Conservation (phyloP, 768 basidiomycete genomes). For the Bullera alba region DNA sequence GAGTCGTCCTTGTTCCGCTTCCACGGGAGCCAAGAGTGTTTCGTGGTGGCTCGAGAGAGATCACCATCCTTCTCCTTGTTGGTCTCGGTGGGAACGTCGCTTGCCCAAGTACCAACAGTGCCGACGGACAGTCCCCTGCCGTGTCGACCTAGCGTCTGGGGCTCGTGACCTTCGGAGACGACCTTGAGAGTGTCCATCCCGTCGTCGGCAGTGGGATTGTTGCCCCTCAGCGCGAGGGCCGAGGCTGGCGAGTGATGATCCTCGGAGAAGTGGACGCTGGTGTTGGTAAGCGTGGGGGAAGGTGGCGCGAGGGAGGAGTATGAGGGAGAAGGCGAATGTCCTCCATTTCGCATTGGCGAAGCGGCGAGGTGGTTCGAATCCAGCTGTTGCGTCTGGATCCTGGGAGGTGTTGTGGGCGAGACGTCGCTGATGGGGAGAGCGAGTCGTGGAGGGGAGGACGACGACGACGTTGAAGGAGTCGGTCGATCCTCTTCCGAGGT, state of each 20-base stretch:
- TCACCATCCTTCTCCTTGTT: conserved; percentile 5
- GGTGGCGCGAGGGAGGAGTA: conserved; percentile 27
- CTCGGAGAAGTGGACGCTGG: conserved; percentile 35
- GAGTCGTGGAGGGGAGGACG: conserved; percentile 1
- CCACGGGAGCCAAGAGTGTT: conserved; percentile 2
- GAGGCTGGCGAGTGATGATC: conserved; percentile 21
- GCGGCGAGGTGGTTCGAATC: conserved; percentile 22
- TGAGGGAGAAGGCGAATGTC: conserved; percentile 20
- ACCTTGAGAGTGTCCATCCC: conserved; percentile 32
- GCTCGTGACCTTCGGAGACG: conserved; percentile 9
- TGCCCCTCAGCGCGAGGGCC: conserved; percentile 39
- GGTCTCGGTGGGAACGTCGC: conserved; percentile 18
- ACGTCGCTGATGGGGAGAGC: not conserved
- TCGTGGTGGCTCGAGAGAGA: conserved; percentile 1
- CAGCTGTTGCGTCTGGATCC: not conserved
- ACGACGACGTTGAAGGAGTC: not conserved
- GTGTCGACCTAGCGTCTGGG: conserved; percentile 6
- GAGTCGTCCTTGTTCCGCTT: conserved; percentile 15
- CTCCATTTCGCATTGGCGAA: conserved; percentile 7
- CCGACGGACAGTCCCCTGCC: conserved; percentile 24
- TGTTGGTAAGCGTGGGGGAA: conserved; percentile 31
- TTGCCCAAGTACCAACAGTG: conserved; percentile 22
- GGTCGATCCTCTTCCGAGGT: conserved; percentile 31
- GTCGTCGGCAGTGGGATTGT: conserved; percentile 33
- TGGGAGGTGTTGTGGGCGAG: conserved; percentile 12